Conservation (phyloP, 345 rosid species). For the Linum tenue region DNA sequence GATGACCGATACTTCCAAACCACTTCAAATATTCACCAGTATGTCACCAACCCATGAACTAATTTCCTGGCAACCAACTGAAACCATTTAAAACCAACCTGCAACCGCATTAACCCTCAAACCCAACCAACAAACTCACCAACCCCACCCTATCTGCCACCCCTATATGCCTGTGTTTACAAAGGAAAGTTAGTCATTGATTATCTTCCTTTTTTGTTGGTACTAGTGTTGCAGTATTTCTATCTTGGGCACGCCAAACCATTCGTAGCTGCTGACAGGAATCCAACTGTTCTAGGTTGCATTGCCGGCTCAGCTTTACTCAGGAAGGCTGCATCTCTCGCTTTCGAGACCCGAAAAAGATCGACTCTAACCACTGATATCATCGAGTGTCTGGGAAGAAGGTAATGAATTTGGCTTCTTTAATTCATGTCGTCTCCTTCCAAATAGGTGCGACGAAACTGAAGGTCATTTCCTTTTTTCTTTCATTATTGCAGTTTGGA, state of each 20-base stretch:
- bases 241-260: conserved; percentile 74
- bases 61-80: too few species aligned
- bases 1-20: too few species aligned
- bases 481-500: conserved; percentile 43
- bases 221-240: conserved; percentile 72
- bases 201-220: not conserved
- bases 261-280: conserved; percentile 26
- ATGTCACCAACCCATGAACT: too few species aligned
- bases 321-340: conserved; percentile 79
- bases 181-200: too few species aligned
- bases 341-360: conserved; percentile 54
- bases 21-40: too few species aligned
- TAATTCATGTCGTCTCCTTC: conserved; percentile 19
- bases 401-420: conserved; percentile 31
- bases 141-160: too few species aligned
- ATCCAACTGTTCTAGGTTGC: conserved; percentile 77
- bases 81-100: too few species aligned
- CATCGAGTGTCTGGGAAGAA: conserved; percentile 61
- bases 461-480: not conserved
- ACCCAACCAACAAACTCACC: too few species aligned
- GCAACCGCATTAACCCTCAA: too few species aligned
- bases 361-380: conserved; percentile 83
- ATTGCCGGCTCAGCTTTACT: conserved; percentile 77
- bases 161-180: too few species aligned
- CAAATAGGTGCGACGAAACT: conserved; percentile 13